phyloP scores from a whole-genome alignment of 1,139 yeast genomes.

The Waltiozyma sp. region DNA sequence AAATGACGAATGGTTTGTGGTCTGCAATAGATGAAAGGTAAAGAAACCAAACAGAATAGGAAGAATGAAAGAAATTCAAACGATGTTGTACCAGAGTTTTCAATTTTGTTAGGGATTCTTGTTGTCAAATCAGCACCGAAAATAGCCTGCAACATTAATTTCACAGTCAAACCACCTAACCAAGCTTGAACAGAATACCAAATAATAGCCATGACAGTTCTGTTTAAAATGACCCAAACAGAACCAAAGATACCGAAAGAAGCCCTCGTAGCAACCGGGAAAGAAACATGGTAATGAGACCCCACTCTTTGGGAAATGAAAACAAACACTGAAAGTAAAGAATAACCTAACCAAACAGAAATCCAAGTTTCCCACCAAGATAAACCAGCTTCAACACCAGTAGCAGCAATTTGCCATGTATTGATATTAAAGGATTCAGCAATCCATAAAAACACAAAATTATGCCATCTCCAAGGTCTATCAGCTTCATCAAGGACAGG shows the following conservation, averaged over 20 bases:
- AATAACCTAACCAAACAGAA: conserved; percentile 69
- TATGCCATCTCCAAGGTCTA: conserved; percentile 75
- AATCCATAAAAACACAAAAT: conserved; percentile 70
- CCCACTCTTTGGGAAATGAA: conserved; percentile 61
- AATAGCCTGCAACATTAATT: conserved; percentile 55
- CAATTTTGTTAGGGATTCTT: conserved; percentile 42
- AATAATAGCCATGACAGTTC: conserved; percentile 74
- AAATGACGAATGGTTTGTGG: conserved; percentile 76
- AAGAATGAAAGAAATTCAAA: conserved; percentile 65
- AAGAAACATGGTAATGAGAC: conserved; percentile 61
- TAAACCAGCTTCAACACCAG: conserved; percentile 64
- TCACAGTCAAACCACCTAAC: conserved; percentile 75
- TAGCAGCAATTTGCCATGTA: conserved; percentile 86
- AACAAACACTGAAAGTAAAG: conserved; percentile 51
- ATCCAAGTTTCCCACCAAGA: conserved; percentile 90
- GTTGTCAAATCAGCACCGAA: conserved; percentile 49
- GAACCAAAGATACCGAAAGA: conserved; percentile 73
- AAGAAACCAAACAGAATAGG: conserved; percentile 63
- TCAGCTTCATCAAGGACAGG: conserved; percentile 59
- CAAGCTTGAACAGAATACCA: conserved; percentile 83
- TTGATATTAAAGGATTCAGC: conserved; percentile 83
- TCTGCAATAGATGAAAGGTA: conserved; percentile 72
- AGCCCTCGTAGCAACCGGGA: conserved; percentile 66
- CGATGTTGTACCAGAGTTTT: conserved; percentile 45
- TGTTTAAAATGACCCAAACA: conserved; percentile 67